Conservation (phyloP, 345 rosid genomes). For the Boechera stricta region DNA sequence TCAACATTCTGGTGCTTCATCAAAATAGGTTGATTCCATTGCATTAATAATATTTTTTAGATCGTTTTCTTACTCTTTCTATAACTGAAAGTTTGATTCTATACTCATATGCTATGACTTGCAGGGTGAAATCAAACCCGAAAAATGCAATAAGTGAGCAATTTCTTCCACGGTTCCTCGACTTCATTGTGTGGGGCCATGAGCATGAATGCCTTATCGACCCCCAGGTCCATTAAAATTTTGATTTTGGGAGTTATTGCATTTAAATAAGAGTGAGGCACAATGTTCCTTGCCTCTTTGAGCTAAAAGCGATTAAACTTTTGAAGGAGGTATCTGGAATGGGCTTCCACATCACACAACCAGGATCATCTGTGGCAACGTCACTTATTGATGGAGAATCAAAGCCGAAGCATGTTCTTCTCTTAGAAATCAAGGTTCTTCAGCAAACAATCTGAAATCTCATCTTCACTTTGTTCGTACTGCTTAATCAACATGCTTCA, state of each 20-base stretch:
- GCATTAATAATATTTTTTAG: not conserved
- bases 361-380: slow-evolving; percentile 99
- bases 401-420: slow-evolving; percentile 96
- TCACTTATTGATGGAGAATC: slow-evolving; percentile 99
- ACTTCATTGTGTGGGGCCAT: slow-evolving; percentile 97
- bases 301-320: slow-evolving; percentile 50
- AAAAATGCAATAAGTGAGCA: slow-evolving; percentile 98
- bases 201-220: slow-evolving; percentile 97
- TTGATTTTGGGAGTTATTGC: slow-evolving; percentile 14
- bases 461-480: slow-evolving; percentile 24
- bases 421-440: slow-evolving; percentile 90
- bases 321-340: slow-evolving; percentile 93
- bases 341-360: slow-evolving; percentile 99
- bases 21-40: slow-evolving; percentile 78
- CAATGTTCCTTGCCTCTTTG: slow-evolving; percentile 36
- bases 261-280: slow-evolving; percentile 12
- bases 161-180: slow-evolving; percentile 92
- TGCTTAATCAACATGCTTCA: slow-evolving; percentile 26
- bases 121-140: slow-evolving; percentile 94
- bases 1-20: slow-evolving; percentile 96
- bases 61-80: not conserved
- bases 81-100: slow-evolving; percentile 13
- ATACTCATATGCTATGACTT: slow-evolving; percentile 28
- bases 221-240: slow-evolving; percentile 69
- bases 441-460: slow-evolving; percentile 33